Percentiles rank a stretch among this genome's conserved stretches.
Evolutionary conservation across 1,284 basidiomycete species (phyloP).

Genomic region (Apiotrichum gracile): DNA sequence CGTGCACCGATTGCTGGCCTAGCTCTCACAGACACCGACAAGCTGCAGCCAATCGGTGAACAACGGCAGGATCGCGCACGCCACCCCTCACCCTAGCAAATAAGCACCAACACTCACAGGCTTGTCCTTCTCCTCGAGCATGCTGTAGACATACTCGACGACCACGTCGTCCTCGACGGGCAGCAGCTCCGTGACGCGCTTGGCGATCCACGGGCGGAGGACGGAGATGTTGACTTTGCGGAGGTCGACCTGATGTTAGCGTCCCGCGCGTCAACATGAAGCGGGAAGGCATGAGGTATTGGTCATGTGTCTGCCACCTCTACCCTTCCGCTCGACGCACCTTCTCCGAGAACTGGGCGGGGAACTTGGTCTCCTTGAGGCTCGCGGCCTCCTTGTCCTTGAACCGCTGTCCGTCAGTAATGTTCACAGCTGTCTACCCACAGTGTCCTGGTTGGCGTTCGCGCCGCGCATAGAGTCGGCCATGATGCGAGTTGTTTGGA

Average conservation of each 20-base stretch:
- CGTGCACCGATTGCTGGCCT: too few species aligned
- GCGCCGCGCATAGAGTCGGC: constrained; percentile 5
- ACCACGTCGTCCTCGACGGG: constrained; percentile 96
- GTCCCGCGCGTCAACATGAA: too few species aligned
- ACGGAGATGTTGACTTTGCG: constrained; percentile 72
- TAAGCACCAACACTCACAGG: constrained; percentile 57
- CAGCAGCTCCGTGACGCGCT: constrained; percentile 80
- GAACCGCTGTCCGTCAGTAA: constrained; percentile 56
- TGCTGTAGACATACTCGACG: constrained; percentile 88
- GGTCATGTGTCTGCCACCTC: neutral
- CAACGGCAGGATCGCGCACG: too few species aligned
- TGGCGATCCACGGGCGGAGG: constrained; percentile 88
- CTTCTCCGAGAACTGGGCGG: constrained; percentile 81
- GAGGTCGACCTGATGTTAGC: constrained; percentile 70
- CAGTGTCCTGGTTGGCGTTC: constrained; percentile 3
- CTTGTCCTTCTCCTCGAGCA: constrained; percentile 76
- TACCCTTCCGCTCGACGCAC: constrained; percentile 44
- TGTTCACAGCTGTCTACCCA: neutral
- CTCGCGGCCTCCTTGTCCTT: constrained; percentile 90
- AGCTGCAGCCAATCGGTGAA: too few species aligned
- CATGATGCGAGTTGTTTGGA: too few species aligned
- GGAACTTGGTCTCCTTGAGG: constrained; percentile 84
- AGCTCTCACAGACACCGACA: too few species aligned
- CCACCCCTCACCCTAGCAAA: too few species aligned
- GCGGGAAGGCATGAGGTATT: neutral